Evolutionary conservation across 2,329 filamentous ascomycete species (phyloP).

Genomic region (Diplodia seriata): DNA sequence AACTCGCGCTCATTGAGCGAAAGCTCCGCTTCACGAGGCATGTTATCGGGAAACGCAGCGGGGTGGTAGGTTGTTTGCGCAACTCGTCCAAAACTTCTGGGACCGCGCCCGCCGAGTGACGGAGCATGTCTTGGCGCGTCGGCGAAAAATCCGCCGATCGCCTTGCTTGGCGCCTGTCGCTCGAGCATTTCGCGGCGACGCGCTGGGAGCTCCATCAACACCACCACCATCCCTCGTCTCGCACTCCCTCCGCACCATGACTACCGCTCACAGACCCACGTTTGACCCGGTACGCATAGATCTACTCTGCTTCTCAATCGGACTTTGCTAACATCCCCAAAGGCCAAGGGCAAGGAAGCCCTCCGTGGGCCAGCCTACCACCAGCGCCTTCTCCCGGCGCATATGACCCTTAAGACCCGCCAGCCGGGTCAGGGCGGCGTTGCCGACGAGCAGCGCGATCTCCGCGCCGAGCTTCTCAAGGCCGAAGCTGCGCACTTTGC

Average conservation of each 20-base stretch:
- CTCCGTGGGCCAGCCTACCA: conserved; percentile 93
- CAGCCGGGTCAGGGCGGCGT: conserved; percentile 89
- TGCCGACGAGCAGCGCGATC: conserved; percentile 76
- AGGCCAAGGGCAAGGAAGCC: conserved; percentile 94
- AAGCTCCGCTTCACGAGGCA: conserved; percentile 92
- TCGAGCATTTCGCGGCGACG: conserved; percentile 4
- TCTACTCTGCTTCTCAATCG: not conserved
- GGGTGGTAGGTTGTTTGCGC: not conserved
- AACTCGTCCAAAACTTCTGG: conserved; percentile 17
- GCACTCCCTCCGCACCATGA: conserved; percentile 48
- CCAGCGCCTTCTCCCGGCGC: conserved; percentile 90
- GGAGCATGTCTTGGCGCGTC: conserved; percentile 28
- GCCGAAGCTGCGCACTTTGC: conserved; percentile 88
- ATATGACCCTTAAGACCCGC: conserved; percentile 89
- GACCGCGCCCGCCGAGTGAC: conserved; percentile 23
- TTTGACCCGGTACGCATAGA: conserved; percentile 80
- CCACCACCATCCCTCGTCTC: not conserved
- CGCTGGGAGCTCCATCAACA: conserved; percentile 9
- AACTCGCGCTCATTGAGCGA: conserved; percentile 90
- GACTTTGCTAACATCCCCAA: conserved; percentile 41
- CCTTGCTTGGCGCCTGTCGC: not conserved
- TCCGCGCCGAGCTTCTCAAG: conserved; percentile 86
- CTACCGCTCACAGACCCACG: conserved; percentile 78
- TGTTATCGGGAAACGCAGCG: conserved; percentile 52
- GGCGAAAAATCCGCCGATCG: conserved; percentile 17